Base-by-base conservation (phyloP, 345 rosid genomes). In the Linum tenue region DNA sequence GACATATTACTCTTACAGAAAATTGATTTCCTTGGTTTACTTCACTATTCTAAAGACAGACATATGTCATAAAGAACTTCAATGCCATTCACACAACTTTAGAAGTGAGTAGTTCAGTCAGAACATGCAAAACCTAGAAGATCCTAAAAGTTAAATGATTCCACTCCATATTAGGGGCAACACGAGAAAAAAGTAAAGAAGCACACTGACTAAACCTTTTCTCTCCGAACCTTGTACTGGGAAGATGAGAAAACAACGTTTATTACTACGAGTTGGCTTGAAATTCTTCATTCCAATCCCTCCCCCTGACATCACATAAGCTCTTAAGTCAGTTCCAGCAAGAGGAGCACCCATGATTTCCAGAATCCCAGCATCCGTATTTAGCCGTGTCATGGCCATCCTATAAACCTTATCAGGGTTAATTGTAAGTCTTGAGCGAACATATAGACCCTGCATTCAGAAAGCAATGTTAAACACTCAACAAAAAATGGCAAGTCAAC, bases 291-390 rank as follows among this genome's bases (percentile, higher is more conserved):
- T 35, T 3, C 82, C 80, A 17, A 94, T 10, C 66, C 96, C 88
- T 69, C 95, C 86, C 58, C 97, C 99, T n/a, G 97, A 90, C 95
- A 90, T 94, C 68, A 94, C 85, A 70, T 94, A 94, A 41, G 97
- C 99, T 80, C 99, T 86, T 68, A 88, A 72, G 37, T 79, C 86
- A 38, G 96, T 84, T 63, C 96, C 96, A n/a, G 84, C 48, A 31
- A 92, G 89, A 40, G 98, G 98, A 62, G 96, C 98, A 67, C 96
- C 99, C 97, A 94, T 90, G 68, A 90, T 95, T 79, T 94, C 99
- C 56, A 94, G 99, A 80, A 84, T 85, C 55, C 85, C 95, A 75
- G 97, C 96, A 63, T 90, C 76, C 31, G 92, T 85, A 71, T 94
- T 90, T 36, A 94, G 96, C 80, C 65, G 85, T 70, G 86, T 83